Evolutionary conservation across 2,329 filamentous ascomycete species (phyloP).

Genomic region (Penicillium expansum): DNA sequence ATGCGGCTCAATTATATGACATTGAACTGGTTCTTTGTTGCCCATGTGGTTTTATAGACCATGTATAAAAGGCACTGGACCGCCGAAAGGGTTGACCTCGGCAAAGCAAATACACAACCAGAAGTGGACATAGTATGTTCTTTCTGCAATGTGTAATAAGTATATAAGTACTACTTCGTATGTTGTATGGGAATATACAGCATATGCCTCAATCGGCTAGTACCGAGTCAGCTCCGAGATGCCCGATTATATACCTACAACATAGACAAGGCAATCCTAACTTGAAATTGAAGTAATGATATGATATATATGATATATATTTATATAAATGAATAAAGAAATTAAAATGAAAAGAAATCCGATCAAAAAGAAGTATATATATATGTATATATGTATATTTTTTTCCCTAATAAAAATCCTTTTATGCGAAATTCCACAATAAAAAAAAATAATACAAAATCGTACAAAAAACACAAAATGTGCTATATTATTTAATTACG

Average conservation of each 20-base stretch:
- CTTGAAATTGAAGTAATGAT: neutral
- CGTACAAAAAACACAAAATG: neutral
- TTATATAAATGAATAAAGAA: neutral
- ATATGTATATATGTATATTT: too few species aligned
- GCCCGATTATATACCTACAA: neutral
- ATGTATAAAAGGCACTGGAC: neutral
- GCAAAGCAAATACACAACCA: neutral
- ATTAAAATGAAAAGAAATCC: neutral
- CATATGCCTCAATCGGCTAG: neutral
- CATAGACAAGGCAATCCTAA: neutral
- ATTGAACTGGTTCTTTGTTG: neutral
- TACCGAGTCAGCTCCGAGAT: neutral
- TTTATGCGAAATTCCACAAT: slow-evolving; percentile 19
- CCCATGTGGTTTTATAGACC: neutral
- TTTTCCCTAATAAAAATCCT: neutral
- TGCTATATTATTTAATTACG: slow-evolving; percentile 5
- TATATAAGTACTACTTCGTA: neutral
- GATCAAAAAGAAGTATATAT: neutral
- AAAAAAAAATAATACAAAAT: neutral
- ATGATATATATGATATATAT: neutral
- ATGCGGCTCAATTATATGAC: neutral
- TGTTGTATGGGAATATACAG: neutral
- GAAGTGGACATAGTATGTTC: neutral
- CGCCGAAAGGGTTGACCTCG: slow-evolving; percentile 1
- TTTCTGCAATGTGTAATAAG: neutral